Percentiles rank a stretch among this genome's conserved stretches.
These are phyloP conservation scores for Coemansia asiatica DNA, from an alignment of 192 early-diverging fungal genomes.

Conservation along the genomic window DNA sequence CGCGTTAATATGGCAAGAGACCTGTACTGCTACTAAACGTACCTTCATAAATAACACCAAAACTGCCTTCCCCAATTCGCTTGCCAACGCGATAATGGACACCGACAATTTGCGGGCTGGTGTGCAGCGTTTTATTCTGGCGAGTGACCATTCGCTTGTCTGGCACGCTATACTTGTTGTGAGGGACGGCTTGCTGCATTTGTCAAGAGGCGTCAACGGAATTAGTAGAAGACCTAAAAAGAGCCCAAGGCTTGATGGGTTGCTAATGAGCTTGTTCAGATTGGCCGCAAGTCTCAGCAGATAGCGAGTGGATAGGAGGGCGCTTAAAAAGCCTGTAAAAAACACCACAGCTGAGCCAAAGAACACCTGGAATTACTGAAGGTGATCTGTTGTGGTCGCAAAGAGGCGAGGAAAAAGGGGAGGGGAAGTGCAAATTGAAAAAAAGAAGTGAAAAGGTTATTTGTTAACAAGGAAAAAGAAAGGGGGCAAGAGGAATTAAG, in stretches of 20 bases:
- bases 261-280: neutral
- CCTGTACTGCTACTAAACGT: constrained; percentile 12
- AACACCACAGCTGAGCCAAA: too few species aligned
- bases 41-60: constrained; percentile 99
- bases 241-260: neutral
- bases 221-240: constrained; percentile 10
- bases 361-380: too few species aligned
- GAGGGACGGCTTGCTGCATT: constrained; percentile 46
- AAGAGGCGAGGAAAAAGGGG: neutral
- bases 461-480: constrained; percentile 3
- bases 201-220: constrained; percentile 8
- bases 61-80: constrained; percentile 97
- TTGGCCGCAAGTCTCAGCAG: too few species aligned
- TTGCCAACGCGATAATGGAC: constrained; percentile 94
- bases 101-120: constrained; percentile 83
- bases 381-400: too few species aligned
- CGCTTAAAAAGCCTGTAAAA: too few species aligned
- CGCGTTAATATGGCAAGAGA: neutral
- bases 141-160: constrained; percentile 47
- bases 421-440: neutral
- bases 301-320: too few species aligned
- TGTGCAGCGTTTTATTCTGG: constrained; percentile 42
- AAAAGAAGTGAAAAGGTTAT: neutral
- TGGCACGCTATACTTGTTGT: constrained; percentile 51
- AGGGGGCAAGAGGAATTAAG: neutral